Base-by-base conservation (phyloP, 768 basidiomycete species). In the Suillus hirtellus region DNA sequence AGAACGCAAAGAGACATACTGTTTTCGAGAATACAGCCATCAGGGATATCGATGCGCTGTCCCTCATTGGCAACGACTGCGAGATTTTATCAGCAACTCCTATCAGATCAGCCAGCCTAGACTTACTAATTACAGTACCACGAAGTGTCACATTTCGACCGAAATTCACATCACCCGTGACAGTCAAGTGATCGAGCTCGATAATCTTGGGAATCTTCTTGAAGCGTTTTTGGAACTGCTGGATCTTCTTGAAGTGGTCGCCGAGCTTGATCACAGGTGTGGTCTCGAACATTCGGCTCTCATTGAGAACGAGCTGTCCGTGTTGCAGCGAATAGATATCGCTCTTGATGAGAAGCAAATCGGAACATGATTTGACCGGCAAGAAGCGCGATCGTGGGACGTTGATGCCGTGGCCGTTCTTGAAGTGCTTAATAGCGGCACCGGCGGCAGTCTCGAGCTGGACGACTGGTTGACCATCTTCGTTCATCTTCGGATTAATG, bases 371-470 rank as follows among this genome's bases (percentile, higher is more conserved):
- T 78, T 83, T 83, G 61, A 86, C 85, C 59, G 88, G 87, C 64
- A 90, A 78, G 86, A 90, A 90, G 55, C 89, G 85, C 31, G 79
- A 82, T 60, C 89, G 84, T 42, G 89, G 89, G 6, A 90, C 89
- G 75, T 90, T 90, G 74, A 90, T 82, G 54, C 89, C 89, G 69
- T 86, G 86, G 8, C 83, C 86, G 70, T 81, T 81, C 63, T 77
- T 80, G 75, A 88, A 88, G 75, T 88, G 85, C 79, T 89, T 89
- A 78, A 89, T 89, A 47, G 89, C 88, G 9, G 86, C 88, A 74
- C 89, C 89, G 43, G 89, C 86, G 60, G 89, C 89, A 27, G 89
- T 90, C 77, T 90, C 89, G 70, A 92, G 87, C 79, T 90, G 89
- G 65, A 93, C 80, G 67, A 93, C 86, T 40, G 88, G 78, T 67